These are phyloP conservation scores for Sporothrix pseudoabietina DNA, from an alignment of 2,329 filamentous ascomycete genomes.

Conservation along the genomic window DNA sequence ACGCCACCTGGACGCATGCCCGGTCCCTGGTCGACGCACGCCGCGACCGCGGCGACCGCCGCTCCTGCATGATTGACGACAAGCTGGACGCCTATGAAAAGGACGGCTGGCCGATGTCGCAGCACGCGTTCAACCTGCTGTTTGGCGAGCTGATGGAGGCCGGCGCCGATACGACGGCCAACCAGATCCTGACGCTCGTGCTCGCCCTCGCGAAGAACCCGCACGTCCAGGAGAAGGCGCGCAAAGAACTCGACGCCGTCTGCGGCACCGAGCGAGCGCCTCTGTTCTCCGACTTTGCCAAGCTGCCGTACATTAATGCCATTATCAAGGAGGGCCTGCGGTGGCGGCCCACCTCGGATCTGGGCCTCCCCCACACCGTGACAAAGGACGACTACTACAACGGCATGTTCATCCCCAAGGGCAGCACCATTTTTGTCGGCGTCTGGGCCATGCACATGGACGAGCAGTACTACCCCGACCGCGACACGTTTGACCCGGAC, in stretches of 20 bases:
- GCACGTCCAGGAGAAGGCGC: neutral
- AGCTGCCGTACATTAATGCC: neutral
- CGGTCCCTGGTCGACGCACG: neutral
- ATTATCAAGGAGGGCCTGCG: neutral
- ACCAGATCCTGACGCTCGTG: neutral
- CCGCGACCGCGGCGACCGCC: neutral
- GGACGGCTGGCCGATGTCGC: slow-evolving; percentile 1
- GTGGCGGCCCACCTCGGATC: neutral
- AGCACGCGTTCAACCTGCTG: neutral
- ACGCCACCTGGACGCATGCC: neutral
- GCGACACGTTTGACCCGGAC: neutral
- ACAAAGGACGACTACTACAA: neutral
- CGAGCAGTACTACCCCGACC: neutral
- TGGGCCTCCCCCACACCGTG: neutral
- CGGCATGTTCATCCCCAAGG: slow-evolving; percentile 8
- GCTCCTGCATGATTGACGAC: neutral
- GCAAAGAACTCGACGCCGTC: neutral
- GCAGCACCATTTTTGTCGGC: neutral
- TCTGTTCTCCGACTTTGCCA: neutral
- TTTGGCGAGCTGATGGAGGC: neutral
- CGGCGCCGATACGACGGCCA: neutral
- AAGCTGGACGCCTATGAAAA: neutral
- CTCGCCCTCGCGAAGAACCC: neutral
- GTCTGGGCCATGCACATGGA: neutral
- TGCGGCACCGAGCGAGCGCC: neutral